Conservation (phyloP, 345 rosid genomes). For the Sonneratia caseolaris region DNA sequence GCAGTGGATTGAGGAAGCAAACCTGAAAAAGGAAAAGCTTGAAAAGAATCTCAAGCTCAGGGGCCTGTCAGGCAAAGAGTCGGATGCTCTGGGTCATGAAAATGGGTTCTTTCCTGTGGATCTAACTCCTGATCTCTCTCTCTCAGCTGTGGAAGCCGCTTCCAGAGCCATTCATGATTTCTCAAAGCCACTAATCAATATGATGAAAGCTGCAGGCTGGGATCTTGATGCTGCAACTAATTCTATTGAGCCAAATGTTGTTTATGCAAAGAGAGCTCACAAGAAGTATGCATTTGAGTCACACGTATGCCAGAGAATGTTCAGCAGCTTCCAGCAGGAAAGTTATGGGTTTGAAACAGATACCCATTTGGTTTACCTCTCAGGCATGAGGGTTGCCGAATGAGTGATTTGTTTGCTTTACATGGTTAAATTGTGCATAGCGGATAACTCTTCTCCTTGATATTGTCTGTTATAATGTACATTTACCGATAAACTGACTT, state of each 20-base stretch:
- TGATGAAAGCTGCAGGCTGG: slow-evolving; percentile 24
- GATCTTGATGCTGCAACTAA: slow-evolving; percentile 22
- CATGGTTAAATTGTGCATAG: not conserved
- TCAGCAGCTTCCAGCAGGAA: slow-evolving; percentile 19
- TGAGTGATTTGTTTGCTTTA: not conserved
- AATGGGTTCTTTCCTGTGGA: slow-evolving; percentile 17
- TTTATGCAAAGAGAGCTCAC: slow-evolving; percentile 23
- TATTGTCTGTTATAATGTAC: not conserved
- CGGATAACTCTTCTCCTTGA: not conserved
- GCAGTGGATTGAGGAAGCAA: slow-evolving; percentile 16
- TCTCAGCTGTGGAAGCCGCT: slow-evolving; percentile 17
- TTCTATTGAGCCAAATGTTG: slow-evolving; percentile 18
- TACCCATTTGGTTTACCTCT: slow-evolving; percentile 12
- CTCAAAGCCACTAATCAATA: slow-evolving; percentile 19
- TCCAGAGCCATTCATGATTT: slow-evolving; percentile 19
- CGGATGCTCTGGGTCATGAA: slow-evolving; percentile 8
- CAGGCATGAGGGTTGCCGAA: slow-evolving; percentile 19
- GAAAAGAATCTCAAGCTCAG: slow-evolving; percentile 21
- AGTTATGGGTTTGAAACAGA: slow-evolving; percentile 15
- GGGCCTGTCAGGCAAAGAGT: slow-evolving; percentile 17
- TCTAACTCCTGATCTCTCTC: slow-evolving; percentile 16
- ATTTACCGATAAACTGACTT: not conserved
- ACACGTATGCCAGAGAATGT: slow-evolving; percentile 22
- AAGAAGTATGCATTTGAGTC: slow-evolving; percentile 22
- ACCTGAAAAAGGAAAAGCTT: slow-evolving; percentile 15